Evolutionary conservation across 192 early-diverging fungal genomes (phyloP), one percentile per base, ranked within the genome.

Genomic region (Mycoemilia scoparia): DNA sequence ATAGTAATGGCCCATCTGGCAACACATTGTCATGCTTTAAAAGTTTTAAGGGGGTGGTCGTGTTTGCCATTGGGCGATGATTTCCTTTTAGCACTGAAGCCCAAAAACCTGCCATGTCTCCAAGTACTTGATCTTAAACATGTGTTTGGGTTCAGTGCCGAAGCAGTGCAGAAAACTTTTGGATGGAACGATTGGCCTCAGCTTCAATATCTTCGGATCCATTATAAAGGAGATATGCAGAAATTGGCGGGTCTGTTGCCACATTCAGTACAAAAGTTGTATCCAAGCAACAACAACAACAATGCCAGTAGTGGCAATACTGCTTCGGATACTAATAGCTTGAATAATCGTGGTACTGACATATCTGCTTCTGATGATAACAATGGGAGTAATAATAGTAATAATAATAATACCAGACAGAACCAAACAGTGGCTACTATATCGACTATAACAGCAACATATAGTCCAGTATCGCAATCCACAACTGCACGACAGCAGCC

Each of bases 71-170:
- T 63, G 21, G 60, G 57, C 28, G 54, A 63, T 23, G 53, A 31
- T 21, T 63, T 63, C 25, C 17, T 63, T 34, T 43, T 49, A 5
- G 54, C 60, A 19, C 49, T 63, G 6, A 29, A 57, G 24, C 45
- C 60, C 7, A 8, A 26, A 8, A 21, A 49, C 16, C 43, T 63
- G 30, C 34, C 37, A 5, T 28, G 43, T 11, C 37, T 63, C 35
- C 54, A 63, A 29, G 60, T 63, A 8, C 45, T 63, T 14, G 60
- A 63, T 36, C 49, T 63, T 49, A 53, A 57, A 54, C 54, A 63
- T 33, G 60, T 63, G 23, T 54, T 53, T 52, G 53, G 43, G 54
- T 63, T 63, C 33, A 53, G 54, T 4, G 36, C 36, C 3, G 54
- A 42, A 2, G 54, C 46, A 2, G 49, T 57, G 30, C 41, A 37